Percentiles rank a stretch among this genome's conserved stretches.
phyloP scores from a whole-genome alignment of 2,329 filamentous ascomycete species.

The Diaporthe vexans region DNA sequence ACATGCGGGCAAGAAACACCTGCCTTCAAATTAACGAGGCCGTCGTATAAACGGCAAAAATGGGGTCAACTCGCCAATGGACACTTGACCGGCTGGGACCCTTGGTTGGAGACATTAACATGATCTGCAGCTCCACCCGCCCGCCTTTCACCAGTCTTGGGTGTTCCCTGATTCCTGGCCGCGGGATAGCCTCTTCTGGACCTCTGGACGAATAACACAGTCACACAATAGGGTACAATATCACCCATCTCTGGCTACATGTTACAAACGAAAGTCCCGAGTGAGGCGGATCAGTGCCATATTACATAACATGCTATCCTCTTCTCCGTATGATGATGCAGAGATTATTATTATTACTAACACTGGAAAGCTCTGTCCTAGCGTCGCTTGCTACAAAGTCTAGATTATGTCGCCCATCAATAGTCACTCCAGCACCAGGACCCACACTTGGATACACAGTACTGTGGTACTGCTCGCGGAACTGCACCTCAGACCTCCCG shows the following conservation, averaged over 20 bases:
- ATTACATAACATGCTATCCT: not conserved
- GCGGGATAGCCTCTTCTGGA: not conserved
- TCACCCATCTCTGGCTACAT: not conserved
- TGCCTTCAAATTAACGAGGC: no score
- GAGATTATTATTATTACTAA: not conserved
- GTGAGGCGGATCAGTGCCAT: not conserved
- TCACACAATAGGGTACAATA: not conserved
- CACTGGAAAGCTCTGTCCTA: not conserved
- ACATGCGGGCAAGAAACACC: no score
- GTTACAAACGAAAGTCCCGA: not conserved
- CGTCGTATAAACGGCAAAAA: not conserved
- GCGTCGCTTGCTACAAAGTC: not conserved
- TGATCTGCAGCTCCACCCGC: constrained; percentile 15
- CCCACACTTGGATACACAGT: not conserved
- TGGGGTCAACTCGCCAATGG: not conserved
- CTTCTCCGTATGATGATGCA: not conserved
- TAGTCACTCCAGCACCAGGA: not conserved
- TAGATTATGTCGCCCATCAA: not conserved
- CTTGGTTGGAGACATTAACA: not conserved
- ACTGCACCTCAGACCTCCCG: not conserved
- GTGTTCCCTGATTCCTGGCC: not conserved
- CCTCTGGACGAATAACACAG: no score
- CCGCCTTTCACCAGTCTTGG: not conserved
- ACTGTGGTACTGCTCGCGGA: not conserved
- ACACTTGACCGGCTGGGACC: not conserved